These are phyloP conservation scores for Fusarium lyarnte DNA, from an alignment of 2,329 filamentous ascomycete species.

Conservation along the genomic window DNA sequence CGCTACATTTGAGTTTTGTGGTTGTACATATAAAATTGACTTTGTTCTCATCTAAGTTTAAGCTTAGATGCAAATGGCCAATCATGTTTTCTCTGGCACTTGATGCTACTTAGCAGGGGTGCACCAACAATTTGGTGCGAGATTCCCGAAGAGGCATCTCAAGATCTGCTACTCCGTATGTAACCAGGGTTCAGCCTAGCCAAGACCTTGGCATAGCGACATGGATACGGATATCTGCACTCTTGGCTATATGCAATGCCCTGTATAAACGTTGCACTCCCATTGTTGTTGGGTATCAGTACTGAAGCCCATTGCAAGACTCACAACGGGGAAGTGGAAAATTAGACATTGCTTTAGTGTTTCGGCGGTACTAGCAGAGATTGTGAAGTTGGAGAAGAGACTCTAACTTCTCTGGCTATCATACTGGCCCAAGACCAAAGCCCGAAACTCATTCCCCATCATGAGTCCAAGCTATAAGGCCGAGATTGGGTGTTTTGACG, in stretches of 20 bases:
- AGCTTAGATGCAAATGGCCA: not conserved
- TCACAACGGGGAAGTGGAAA: not conserved
- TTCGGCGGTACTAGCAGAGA: no score
- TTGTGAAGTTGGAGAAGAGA: not conserved
- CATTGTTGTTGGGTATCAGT: not conserved
- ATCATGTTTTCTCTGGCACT: not conserved
- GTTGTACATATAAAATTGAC: not conserved
- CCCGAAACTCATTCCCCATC: not conserved
- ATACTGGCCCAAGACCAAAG: not conserved
- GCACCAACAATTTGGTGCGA: not conserved
- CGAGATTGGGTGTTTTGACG: not conserved
- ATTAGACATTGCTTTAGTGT: not conserved
- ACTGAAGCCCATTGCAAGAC: no score
- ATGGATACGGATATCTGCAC: not conserved
- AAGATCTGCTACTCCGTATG: not conserved
- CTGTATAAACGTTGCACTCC: not conserved
- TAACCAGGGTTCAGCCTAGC: not conserved
- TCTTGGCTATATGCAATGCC: not conserved
- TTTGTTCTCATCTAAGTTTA: not conserved
- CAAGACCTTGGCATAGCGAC: slow-evolving; percentile 16
- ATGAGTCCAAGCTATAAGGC: not conserved
- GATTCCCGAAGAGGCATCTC: not conserved
- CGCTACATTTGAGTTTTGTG: not conserved
- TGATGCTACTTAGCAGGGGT: not conserved
- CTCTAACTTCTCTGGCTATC: not conserved